phyloP scores from a whole-genome alignment of 345 rosid species.

The Pistacia atlantica region DNA sequence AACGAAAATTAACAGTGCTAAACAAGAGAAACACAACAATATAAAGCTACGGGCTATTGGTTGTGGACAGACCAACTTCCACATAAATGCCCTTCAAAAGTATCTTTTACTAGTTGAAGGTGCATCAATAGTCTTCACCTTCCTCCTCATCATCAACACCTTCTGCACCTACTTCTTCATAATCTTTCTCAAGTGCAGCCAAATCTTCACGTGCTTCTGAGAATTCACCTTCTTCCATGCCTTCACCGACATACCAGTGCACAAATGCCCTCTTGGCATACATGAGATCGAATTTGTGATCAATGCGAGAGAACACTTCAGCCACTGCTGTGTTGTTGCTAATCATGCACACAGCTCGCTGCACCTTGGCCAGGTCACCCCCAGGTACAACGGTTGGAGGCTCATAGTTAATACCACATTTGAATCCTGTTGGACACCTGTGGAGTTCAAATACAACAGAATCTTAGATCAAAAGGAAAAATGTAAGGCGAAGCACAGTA shows the following conservation, averaged over 20 bases:
- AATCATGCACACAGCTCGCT: constrained; percentile 73
- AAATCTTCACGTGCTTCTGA: constrained; percentile 74
- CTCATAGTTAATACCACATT: constrained; percentile 68
- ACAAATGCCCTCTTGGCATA: constrained; percentile 69
- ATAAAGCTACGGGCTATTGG: background rate
- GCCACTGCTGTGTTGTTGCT: constrained; percentile 78
- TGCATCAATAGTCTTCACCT: constrained; percentile 48
- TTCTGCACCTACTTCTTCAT: constrained; percentile 71
- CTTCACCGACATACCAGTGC: constrained; percentile 76
- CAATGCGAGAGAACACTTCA: constrained; percentile 65
- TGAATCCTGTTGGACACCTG: constrained; percentile 76
- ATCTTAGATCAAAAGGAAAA: constrained; percentile 2
- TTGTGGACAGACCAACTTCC: constrained; percentile 2
- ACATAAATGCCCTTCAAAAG: constrained; percentile 1
- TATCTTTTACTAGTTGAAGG: background rate
- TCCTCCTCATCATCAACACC: constrained; percentile 67
- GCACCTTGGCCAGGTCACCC: constrained; percentile 69
- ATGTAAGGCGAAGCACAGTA: background rate
- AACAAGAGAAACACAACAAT: background rate
- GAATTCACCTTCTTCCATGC: constrained; percentile 79
- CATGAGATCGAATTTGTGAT: constrained; percentile 73
- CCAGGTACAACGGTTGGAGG: constrained; percentile 72
- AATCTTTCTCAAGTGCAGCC: constrained; percentile 52
- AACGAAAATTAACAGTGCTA: background rate
- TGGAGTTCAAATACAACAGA: constrained; percentile 6